Evolutionary conservation across 306 rosid species (phyloP), one percentile per base, ranked within the genome.

Genomic region (Fragaria vesca): DNA sequence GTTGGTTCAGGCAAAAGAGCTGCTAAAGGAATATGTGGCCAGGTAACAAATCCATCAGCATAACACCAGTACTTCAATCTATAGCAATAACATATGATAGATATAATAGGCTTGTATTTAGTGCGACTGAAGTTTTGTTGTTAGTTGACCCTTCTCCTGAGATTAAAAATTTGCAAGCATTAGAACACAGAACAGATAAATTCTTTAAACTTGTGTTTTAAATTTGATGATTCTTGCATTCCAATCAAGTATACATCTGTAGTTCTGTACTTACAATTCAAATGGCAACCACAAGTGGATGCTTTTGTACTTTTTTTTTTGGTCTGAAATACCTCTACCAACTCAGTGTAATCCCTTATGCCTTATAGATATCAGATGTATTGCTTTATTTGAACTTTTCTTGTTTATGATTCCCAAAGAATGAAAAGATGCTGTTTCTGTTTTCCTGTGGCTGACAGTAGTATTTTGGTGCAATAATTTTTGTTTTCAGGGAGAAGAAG

Each of bases 1-100:
- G 85, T 80, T 96, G 87, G 99, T 93, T 84, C 99, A 96, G 85
- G 99, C 99, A 20, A 96, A 96, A 79, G 98, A 96, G 79, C 85
- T 96, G 81, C 97, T 93, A 51, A 93, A 78, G 93, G 99, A 96
- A 87, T 96, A 96, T 36, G 79, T 96, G 61, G 94, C 85, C 79
- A 93, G 99, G 98, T 96, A 81, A 80, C 71, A 78, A 72, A 78
- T 76, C 79, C 63, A 43, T 61, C 70, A 42, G 21, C 63, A 21
- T 42, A 13, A 38, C 13, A 42, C 57, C 32, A 20, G 10, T 63
- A 30, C 10, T 46, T 72, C 18, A 12, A 51, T 34, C 26, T 55
- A 51, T 65, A 20, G 20, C 32, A 36, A 6, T 45, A 66, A 20
- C 38, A 3, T 54, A 26, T 70, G 28, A 69, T 60, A 1, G 12